phyloP scores from a whole-genome alignment of 495 filamentous ascomycete genomes.

The Talaromyces trachyspermus region DNA sequence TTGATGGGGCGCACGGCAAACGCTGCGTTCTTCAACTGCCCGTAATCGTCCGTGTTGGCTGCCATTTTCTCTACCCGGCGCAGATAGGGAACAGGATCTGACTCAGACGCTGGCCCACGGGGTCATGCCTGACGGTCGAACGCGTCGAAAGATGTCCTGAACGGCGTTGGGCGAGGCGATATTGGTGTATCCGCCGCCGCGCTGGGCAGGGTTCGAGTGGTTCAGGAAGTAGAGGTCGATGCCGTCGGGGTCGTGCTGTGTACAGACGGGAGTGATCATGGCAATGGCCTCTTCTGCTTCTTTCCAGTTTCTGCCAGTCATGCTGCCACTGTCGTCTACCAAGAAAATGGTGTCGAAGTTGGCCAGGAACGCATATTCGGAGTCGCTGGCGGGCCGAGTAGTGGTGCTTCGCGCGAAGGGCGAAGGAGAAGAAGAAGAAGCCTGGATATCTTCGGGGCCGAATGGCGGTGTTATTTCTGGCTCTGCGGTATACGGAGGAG shows the following conservation, averaged over 20 bases:
- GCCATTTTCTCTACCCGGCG: slow-evolving; percentile 31
- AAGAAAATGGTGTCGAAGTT: slow-evolving; percentile 89
- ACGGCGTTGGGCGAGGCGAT: slow-evolving; percentile 48
- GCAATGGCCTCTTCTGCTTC: slow-evolving; percentile 67
- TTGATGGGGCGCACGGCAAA: slow-evolving; percentile 69
- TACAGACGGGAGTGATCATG: slow-evolving; percentile 79
- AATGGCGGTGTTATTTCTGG: too few species aligned
- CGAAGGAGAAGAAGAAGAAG: too few species aligned
- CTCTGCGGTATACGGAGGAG: too few species aligned
- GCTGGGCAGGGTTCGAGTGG: slow-evolving; percentile 26
- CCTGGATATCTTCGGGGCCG: too few species aligned
- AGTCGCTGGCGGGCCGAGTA: slow-evolving; percentile 16
- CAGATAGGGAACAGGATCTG: slow-evolving; percentile 71
- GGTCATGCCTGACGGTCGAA: slow-evolving; percentile 63
- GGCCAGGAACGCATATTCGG: slow-evolving; percentile 70
- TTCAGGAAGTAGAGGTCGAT: slow-evolving; percentile 95
- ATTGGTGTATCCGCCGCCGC: slow-evolving; percentile 44
- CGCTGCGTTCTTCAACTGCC: slow-evolving; percentile 3
- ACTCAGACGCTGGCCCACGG: slow-evolving; percentile 66
- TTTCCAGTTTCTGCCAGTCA: slow-evolving; percentile 71
- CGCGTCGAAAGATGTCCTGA: slow-evolving; percentile 56
- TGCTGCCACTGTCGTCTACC: slow-evolving; percentile 87
- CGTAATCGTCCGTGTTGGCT: slow-evolving; percentile 33
- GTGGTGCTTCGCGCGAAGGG: too few species aligned
- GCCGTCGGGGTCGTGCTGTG: slow-evolving; percentile 75